These are phyloP conservation scores for Pelargonium myrrhifolium DNA, from an alignment of 441 rosid species.

Conservation along the genomic window DNA sequence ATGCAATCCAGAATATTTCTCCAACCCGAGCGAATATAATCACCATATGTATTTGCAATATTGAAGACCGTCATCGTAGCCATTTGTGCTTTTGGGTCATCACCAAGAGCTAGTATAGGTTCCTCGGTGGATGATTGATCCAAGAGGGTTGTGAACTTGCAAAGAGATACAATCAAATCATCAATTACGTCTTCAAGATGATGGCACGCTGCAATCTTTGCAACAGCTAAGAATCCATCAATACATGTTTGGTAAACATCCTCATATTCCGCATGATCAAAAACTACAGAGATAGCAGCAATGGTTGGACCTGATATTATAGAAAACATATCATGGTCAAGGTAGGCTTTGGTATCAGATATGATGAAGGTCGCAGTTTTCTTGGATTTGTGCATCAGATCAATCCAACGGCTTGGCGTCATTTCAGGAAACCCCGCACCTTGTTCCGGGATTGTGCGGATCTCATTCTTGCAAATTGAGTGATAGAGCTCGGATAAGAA, in stretches of 20 bases:
- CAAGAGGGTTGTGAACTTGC: conserved; percentile 88
- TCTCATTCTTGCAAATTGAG: conserved; percentile 85
- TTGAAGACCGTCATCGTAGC: conserved; percentile 90
- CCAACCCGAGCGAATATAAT: conserved; percentile 86
- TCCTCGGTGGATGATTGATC: conserved; percentile 79
- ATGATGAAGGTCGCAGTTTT: conserved; percentile 66
- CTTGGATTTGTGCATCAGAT: conserved; percentile 85
- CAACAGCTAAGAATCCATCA: conserved; percentile 92
- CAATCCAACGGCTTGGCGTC: conserved; percentile 95
- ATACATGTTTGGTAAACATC: conserved; percentile 85
- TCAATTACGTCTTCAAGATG: conserved; percentile 94
- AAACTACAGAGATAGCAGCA: conserved; percentile 94
- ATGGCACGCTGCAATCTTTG: conserved; percentile 92
- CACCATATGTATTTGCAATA: conserved; percentile 91
- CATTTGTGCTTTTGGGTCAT: conserved; percentile 87
- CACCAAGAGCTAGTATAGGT: conserved; percentile 90
- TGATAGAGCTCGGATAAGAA: conserved; percentile 71
- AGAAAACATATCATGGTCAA: conserved; percentile 90
- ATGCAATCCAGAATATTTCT: conserved; percentile 95
- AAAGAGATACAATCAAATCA: conserved; percentile 87
- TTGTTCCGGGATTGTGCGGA: conserved; percentile 86
- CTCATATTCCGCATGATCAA: conserved; percentile 95
- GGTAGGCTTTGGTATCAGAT: conserved; percentile 63
- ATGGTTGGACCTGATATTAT: conserved; percentile 91
- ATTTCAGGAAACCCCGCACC: conserved; percentile 81